These are phyloP conservation scores for Pythium aristosporum DNA, from an alignment of 352 stramenopile species.

Conservation along the genomic window DNA sequence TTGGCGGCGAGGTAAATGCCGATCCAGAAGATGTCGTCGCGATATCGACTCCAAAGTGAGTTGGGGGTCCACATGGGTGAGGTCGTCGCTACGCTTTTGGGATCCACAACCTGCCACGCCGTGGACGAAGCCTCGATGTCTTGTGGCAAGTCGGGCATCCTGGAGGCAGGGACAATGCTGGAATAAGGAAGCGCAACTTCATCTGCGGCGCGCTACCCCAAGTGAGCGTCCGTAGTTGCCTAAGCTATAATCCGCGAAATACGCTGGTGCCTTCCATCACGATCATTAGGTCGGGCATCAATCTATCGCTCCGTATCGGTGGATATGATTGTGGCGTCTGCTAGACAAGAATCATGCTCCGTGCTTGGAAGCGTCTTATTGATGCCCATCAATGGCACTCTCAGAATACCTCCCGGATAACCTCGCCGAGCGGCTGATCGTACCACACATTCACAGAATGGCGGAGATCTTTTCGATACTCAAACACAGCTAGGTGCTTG, in stretches of 20 bases:
- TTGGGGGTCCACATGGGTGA: background rate
- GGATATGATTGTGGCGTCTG: background rate
- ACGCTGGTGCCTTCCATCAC: background rate
- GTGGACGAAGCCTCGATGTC: background rate
- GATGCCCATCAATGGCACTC: background rate
- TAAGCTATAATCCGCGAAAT: background rate
- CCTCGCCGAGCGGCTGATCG: background rate
- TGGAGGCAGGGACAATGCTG: background rate
- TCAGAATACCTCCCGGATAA: background rate
- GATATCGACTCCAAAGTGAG: conserved; percentile 20
- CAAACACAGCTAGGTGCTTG: too few species aligned
- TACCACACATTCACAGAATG: too few species aligned
- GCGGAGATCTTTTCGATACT: too few species aligned
- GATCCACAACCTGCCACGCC: background rate
- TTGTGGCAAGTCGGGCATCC: background rate
- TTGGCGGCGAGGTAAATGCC: conserved; percentile 32
- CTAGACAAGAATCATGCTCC: background rate
- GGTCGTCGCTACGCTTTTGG: background rate
- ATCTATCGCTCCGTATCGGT: background rate
- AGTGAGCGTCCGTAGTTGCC: background rate
- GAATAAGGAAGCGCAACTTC: background rate
- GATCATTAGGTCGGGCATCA: background rate
- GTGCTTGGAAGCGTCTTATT: background rate
- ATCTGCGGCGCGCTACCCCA: background rate
- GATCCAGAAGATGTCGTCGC: conserved; percentile 28